Evolutionary conservation across 768 basidiomycete genomes (phyloP).

Genomic region (Leucocoprinus birnbaumii): DNA sequence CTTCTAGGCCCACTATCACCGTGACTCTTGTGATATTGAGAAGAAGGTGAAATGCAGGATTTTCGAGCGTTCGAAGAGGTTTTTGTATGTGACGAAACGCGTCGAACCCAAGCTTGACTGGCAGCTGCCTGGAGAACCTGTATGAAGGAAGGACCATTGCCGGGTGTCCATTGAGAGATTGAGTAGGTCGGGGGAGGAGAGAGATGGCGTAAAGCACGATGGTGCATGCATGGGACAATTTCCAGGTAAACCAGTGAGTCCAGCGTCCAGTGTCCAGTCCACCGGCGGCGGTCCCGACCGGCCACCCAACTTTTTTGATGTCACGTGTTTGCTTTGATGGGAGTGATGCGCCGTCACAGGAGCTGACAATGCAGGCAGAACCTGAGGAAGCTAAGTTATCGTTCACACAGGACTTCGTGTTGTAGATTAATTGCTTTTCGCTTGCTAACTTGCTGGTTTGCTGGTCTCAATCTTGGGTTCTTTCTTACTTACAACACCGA

Average conservation of each 20-base stretch:
- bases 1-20: neutral
- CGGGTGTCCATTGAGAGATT: conserved; percentile 16
- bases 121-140: conserved; percentile 46
- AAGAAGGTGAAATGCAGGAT: neutral
- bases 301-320: conserved; percentile 4
- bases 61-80: neutral
- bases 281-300: neutral
- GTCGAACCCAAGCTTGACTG: conserved; percentile 43
- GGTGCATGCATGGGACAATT: conserved; percentile 47
- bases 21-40: neutral
- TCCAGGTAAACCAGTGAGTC: conserved; percentile 13
- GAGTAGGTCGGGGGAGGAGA: conserved; percentile 17
- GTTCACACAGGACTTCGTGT: no score
- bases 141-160: conserved; percentile 29
- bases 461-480: no score
- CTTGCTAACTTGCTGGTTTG: no score
- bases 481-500: no score
- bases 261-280: conserved; percentile 4
- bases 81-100: conserved; percentile 12
- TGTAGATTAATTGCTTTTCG: no score
- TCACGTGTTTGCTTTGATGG: neutral
- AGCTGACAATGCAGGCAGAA: no score
- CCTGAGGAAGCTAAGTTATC: no score
- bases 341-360: no score
- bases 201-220: conserved; percentile 37